Base-by-base conservation (phyloP, 768 basidiomycete genomes). In the Fibroporia radiculosa region DNA sequence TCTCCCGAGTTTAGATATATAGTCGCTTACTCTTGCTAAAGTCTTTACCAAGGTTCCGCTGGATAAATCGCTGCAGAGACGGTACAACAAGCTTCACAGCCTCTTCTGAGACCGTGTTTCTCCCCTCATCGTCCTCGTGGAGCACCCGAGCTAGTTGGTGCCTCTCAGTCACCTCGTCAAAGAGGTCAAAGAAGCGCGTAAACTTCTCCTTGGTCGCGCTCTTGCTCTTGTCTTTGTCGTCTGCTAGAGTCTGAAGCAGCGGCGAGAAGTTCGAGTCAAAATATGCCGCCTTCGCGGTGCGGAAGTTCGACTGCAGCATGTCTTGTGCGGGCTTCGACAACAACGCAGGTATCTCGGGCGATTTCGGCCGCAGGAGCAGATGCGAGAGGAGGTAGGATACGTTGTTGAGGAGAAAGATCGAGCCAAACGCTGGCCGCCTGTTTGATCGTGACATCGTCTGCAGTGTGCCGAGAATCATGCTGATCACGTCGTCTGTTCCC, bases 201-300 rank as follows among this genome's bases (percentile, higher is more conserved):
- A 86, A 84, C 62, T 83, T 87, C 64, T 90, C 88, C 65, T 91
- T 91, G 13, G 77, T 77, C 3, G 77, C 78, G 3, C 73, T 70
- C 62, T 77, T 78, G 22, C 66, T 54, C 61, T 75, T 77, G 24
- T 62, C 69, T 40, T 60, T 63, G 65, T 78, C 66, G 66, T 76
- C 58, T 62, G 70, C 63, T 44, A 78, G 63, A 16, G 73, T 54
- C 46, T 85, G 82, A 68, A 91, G 78, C 40, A 91, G 65, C 10
- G 84, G 82, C 6, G 81, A 78, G 60, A 84, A 89, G 62, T 88
- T 91, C 19, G 82, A 70, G 49, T 90, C 88, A 48, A 88, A 88
- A 62, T 92, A 92, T 3, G 71, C 82, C 7, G 87, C 84, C 61
- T 89, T 89, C 33, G 88, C 82, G 0, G 80, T 88, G 28, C 87